These are phyloP conservation scores for Striga hermonthica DNA, from an alignment of 305 asterid species.

Conservation along the genomic window DNA sequence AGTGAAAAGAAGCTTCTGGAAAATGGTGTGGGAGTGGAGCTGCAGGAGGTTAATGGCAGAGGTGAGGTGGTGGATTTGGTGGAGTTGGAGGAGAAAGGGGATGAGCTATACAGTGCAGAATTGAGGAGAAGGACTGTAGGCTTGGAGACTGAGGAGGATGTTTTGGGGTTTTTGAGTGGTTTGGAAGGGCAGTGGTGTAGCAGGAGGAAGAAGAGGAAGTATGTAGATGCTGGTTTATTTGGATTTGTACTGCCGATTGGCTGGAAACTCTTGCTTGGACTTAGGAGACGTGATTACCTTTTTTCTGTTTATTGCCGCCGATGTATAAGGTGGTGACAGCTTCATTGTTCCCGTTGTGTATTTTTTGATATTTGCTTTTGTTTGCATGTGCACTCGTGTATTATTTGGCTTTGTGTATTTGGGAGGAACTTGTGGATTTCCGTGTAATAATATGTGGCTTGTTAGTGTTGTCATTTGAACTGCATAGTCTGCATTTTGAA, in stretches of 20 bases:
- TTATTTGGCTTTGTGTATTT: too few relatives aligned
- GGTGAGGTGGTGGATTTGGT: conserved; percentile 61
- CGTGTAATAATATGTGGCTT: too few relatives aligned
- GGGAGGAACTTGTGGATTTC: too few relatives aligned
- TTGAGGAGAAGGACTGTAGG: conserved; percentile 65
- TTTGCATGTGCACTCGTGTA: too few relatives aligned
- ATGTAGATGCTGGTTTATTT: conserved; percentile 60
- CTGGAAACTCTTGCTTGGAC: conserved; percentile 85
- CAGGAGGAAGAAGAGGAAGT: conserved; percentile 89
- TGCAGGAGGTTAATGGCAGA: conserved; percentile 52
- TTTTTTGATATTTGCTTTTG: too few relatives aligned
- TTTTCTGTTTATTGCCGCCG: conserved; percentile 74
- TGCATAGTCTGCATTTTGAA: too few relatives aligned
- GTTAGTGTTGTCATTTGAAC: too few relatives aligned
- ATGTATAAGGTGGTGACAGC: conserved; percentile 53
- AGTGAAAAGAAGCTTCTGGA: conserved; percentile 36
- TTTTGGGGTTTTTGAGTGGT: conserved; percentile 56
- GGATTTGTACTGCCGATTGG: conserved; percentile 68
- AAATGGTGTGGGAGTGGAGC: conserved; percentile 44
- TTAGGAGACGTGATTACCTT: conserved; percentile 62
- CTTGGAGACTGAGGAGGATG: conserved; percentile 60
- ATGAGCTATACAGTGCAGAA: conserved; percentile 51
- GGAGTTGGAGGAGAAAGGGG: conserved; percentile 62
- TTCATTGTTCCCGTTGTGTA: conserved; percentile 5
- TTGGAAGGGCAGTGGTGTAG: conserved; percentile 95